Evolutionary conservation across 2,329 filamentous ascomycete genomes (phyloP).

Genomic region (Podosphaera xanthii): DNA sequence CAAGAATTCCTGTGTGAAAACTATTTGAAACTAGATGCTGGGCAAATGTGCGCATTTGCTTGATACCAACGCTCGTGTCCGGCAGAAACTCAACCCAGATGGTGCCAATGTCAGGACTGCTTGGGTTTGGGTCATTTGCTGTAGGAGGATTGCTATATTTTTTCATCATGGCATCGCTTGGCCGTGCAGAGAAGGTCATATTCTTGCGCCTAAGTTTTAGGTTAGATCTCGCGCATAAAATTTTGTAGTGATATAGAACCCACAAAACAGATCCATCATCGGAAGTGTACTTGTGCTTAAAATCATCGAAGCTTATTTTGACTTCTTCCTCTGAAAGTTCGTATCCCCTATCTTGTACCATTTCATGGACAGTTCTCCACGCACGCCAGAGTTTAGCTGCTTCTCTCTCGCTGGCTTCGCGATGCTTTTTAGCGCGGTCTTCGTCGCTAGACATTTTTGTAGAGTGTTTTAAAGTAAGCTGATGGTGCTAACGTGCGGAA

Average conservation of each 20-base stretch:
- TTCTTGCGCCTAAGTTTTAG: slow-evolving; percentile 41
- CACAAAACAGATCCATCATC: slow-evolving; percentile 57
- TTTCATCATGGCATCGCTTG: slow-evolving; percentile 60
- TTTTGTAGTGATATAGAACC: slow-evolving; percentile 13
- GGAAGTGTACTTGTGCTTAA: slow-evolving; percentile 48
- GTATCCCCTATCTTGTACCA: slow-evolving; percentile 85
- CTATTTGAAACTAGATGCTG: slow-evolving; percentile 57
- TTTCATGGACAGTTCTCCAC: slow-evolving; percentile 82
- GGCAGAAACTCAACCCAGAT: slow-evolving; percentile 86
- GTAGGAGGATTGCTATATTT: slow-evolving; percentile 60
- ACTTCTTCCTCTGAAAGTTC: slow-evolving; percentile 77
- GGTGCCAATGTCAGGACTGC: slow-evolving; percentile 51
- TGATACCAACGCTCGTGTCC: slow-evolving; percentile 63
- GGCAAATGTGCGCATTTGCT: slow-evolving; percentile 78
- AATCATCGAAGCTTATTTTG: slow-evolving; percentile 64
- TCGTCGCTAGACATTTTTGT: slow-evolving; percentile 12
- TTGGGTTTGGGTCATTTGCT: slow-evolving; percentile 43
- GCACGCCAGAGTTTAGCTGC: slow-evolving; percentile 67
- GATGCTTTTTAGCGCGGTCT: slow-evolving; percentile 12
- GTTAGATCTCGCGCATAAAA: neutral
- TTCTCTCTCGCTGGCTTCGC: slow-evolving; percentile 19
- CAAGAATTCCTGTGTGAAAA: slow-evolving; percentile 77
- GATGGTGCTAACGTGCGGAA: neutral
- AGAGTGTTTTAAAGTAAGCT: neutral
- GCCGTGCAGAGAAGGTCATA: slow-evolving; percentile 74